A percentile compares a stretch with the other conserved stretches of the same genome.
These are phyloP conservation scores for Colletotrichum chrysophilum DNA, from an alignment of 2,329 filamentous ascomycete genomes.

Conservation along the genomic window DNA sequence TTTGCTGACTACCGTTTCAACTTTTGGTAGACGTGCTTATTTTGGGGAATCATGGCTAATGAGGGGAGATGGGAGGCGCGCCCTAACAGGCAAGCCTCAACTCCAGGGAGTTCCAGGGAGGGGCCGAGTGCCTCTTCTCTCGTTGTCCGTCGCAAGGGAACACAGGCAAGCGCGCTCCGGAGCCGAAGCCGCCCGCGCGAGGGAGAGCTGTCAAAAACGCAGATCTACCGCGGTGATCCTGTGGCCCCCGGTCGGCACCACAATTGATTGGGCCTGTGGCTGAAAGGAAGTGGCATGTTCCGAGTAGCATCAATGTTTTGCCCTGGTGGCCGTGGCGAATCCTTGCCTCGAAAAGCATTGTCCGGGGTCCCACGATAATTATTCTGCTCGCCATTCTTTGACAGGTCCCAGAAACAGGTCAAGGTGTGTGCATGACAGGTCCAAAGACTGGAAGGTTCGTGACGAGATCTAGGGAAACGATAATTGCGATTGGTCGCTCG, in stretches of 20 bases:
- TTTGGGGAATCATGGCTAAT: slow-evolving; percentile 1
- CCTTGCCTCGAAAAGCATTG: slow-evolving; percentile 2
- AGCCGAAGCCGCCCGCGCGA: slow-evolving; percentile 18
- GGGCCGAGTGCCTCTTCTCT: neutral
- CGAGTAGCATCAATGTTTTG: slow-evolving; percentile 23
- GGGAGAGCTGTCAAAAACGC: slow-evolving; percentile 21
- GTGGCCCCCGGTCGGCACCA: slow-evolving; percentile 12
- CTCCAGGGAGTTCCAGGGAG: slow-evolving; percentile 16
- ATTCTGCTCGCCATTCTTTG: slow-evolving; percentile 11
- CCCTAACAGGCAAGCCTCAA: slow-evolving; percentile 14
- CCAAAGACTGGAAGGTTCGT: slow-evolving; percentile 14
- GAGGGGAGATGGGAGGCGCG: neutral
- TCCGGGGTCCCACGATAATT: slow-evolving; percentile 3
- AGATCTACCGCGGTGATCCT: slow-evolving; percentile 21
- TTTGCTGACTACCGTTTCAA: slow-evolving; percentile 15
- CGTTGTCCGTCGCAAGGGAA: slow-evolving; percentile 1
- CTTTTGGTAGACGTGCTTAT: slow-evolving; percentile 14
- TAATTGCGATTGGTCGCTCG: slow-evolving; percentile 27
- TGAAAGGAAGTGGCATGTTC: slow-evolving; percentile 21
- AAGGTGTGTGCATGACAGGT: slow-evolving; percentile 18
- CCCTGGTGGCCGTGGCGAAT: slow-evolving; percentile 17
- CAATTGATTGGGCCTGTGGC: slow-evolving; percentile 14
- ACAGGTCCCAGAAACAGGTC: slow-evolving; percentile 21
- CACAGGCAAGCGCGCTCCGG: slow-evolving; percentile 1
- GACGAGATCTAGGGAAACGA: slow-evolving; percentile 18